A percentile compares a stretch with the other conserved stretches of the same genome.
Evolutionary conservation across 371 early-diverging fungal species (phyloP).

Genomic region (Globomyces sp.): DNA sequence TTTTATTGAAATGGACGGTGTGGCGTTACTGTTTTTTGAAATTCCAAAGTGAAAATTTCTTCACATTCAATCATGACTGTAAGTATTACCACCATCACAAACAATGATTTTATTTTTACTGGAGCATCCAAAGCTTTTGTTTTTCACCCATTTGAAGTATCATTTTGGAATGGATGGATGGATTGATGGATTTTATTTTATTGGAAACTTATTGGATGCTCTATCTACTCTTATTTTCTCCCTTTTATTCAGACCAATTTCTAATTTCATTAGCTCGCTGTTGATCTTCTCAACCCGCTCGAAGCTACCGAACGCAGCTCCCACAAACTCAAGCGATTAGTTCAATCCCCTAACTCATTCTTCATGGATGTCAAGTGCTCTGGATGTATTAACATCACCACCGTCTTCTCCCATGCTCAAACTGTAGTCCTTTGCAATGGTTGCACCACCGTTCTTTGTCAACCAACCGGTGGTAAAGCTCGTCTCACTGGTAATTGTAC

Average conservation of each 20-base stretch:
- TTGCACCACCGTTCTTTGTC: slow-evolving; percentile 96
- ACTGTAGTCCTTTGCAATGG: slow-evolving; percentile 95
- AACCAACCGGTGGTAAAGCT: slow-evolving; percentile 99
- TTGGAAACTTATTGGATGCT: too few relatives aligned
- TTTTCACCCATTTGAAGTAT: too few relatives aligned
- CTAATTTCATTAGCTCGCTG: slow-evolving; percentile 75
- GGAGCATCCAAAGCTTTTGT: too few relatives aligned
- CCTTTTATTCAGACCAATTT: background rate
- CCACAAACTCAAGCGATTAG: slow-evolving; percentile 99
- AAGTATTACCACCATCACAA: background rate
- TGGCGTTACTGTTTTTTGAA: background rate
- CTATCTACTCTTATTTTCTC: too few relatives aligned
- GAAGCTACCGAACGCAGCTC: slow-evolving; percentile 88
- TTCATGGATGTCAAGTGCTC: slow-evolving; percentile 99
- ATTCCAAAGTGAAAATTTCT: background rate
- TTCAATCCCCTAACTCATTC: slow-evolving; percentile 99
- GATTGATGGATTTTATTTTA: too few relatives aligned
- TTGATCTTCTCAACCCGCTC: slow-evolving; percentile 98
- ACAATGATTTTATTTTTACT: too few relatives aligned
- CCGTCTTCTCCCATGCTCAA: slow-evolving; percentile 99
- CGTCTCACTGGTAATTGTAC: slow-evolving; percentile 74
- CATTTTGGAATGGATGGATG: too few relatives aligned
- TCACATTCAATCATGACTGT: slow-evolving; percentile 13
- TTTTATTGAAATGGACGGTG: background rate
- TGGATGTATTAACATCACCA: slow-evolving; percentile 95